Percentiles rank a stretch among this genome's conserved stretches.
Conservation (phyloP, 2,329 filamentous ascomycete genomes). For the Xylaria sp. region DNA sequence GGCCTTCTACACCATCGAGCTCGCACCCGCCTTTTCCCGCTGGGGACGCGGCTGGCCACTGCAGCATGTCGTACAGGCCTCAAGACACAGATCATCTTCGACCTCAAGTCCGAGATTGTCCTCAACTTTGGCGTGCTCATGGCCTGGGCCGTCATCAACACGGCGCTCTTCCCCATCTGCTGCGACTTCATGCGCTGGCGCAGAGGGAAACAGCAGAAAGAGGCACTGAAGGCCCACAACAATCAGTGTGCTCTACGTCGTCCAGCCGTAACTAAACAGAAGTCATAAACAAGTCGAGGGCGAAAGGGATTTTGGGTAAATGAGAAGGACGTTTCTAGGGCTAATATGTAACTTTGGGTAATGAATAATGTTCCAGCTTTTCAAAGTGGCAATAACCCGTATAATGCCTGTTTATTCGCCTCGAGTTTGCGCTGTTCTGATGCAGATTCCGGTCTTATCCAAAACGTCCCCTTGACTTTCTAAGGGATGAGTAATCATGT, state of each 20-base stretch:
- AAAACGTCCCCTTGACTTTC: background rate
- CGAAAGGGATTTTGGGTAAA: slow-evolving; percentile 46
- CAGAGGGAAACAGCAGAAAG: slow-evolving; percentile 47
- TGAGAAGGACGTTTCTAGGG: slow-evolving; percentile 45
- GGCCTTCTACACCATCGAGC: slow-evolving; percentile 68
- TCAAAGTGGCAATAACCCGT: background rate
- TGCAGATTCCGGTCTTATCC: background rate
- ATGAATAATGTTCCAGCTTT: slow-evolving; percentile 1
- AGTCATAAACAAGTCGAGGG: slow-evolving; percentile 45
- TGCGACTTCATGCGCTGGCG: slow-evolving; percentile 58
- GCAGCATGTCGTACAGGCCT: slow-evolving; percentile 69
- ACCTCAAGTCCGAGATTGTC: slow-evolving; percentile 66
- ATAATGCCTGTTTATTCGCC: background rate
- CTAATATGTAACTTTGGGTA: background rate
- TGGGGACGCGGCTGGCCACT: slow-evolving; percentile 74
- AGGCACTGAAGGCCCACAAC: slow-evolving; percentile 41
- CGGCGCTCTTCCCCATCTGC: slow-evolving; percentile 63
- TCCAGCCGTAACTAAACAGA: slow-evolving; percentile 43
- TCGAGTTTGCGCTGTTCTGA: background rate
- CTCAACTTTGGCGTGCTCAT: slow-evolving; percentile 71
- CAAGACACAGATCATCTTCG: slow-evolving; percentile 71
- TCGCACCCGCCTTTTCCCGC: slow-evolving; percentile 67
- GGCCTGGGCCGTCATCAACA: slow-evolving; percentile 66
- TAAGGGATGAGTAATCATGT: slow-evolving; percentile 3
- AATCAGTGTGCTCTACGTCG: slow-evolving; percentile 46